Evolutionary conservation across 208 protist genomes (phyloP).

Genomic region (Strigomonas galati): DNA sequence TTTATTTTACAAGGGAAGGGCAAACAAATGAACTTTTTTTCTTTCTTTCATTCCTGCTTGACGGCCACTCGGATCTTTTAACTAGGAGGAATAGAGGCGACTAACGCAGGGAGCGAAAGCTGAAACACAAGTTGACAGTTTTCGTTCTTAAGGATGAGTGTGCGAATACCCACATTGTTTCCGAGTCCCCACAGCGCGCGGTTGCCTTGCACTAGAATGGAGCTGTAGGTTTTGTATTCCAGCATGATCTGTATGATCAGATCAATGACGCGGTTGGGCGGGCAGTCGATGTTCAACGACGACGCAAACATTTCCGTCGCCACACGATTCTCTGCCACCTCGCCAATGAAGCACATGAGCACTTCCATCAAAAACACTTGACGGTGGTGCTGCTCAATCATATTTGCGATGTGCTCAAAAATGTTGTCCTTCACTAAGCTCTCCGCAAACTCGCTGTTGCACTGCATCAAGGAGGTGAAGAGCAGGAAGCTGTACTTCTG

Average conservation of each 20-base stretch:
- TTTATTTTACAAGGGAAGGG: neutral
- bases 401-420: conserved; percentile 51
- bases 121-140: conserved; percentile 58
- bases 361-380: conserved; percentile 85
- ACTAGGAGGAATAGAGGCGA: conserved; percentile 17
- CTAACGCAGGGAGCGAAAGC: conserved; percentile 54
- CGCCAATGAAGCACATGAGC: conserved; percentile 61
- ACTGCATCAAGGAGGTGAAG: conserved; percentile 52
- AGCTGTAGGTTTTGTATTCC: conserved; percentile 65
- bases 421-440: conserved; percentile 43
- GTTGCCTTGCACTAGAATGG: conserved; percentile 73
- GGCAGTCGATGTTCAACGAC: conserved; percentile 49
- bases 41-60: neutral
- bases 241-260: conserved; percentile 78
- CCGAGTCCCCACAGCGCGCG: conserved; percentile 80
- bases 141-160: conserved; percentile 69
- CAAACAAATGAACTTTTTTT: conserved; percentile 1
- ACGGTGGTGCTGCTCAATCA: conserved; percentile 53
- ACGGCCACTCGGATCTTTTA: too few relatives aligned
- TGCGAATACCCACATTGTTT: conserved; percentile 56
- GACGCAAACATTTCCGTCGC: conserved; percentile 41
- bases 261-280: conserved; percentile 49
- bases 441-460: conserved; percentile 40
- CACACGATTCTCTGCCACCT: conserved; percentile 51
- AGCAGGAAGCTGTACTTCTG: conserved; percentile 86